Conservation (phyloP, 2,329 filamentous ascomycete species). For the Lasiodiplodia sp. region DNA sequence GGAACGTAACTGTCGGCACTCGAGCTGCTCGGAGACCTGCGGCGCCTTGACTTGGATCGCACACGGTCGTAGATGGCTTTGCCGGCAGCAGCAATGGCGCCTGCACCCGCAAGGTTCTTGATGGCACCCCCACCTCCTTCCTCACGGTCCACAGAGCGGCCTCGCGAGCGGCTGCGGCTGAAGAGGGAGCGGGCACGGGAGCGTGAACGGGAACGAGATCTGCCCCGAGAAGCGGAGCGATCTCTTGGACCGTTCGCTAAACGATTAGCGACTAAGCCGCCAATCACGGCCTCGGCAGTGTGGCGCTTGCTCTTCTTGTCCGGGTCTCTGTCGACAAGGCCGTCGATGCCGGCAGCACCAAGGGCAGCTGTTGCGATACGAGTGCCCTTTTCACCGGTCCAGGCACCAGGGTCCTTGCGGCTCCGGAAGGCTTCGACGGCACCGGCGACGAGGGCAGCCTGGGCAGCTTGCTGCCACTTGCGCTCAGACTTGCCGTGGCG, state of each 20-base stretch:
- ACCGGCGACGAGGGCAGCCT: constrained; percentile 87
- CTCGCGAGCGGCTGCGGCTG: constrained; percentile 55
- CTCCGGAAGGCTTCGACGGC: constrained; percentile 92
- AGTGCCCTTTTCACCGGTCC: constrained; percentile 91
- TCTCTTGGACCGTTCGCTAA: constrained; percentile 81
- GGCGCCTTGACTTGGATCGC: constrained; percentile 59
- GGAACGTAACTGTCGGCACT: constrained; percentile 61
- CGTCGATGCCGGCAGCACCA: constrained; percentile 86
- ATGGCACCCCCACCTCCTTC: constrained; percentile 55
- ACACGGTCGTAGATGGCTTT: constrained; percentile 63
- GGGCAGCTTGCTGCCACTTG: constrained; percentile 77
- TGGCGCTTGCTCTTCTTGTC: constrained; percentile 80
- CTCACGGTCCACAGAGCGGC: constrained; percentile 60
- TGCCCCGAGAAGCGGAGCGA: constrained; percentile 66
- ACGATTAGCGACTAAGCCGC: constrained; percentile 85
- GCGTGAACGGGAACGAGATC: constrained; percentile 62
- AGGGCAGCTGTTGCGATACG: constrained; percentile 86
- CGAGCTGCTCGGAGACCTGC: constrained; percentile 53
- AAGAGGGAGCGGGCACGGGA: constrained; percentile 65
- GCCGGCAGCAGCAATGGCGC: constrained; percentile 58
- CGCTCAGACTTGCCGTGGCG: constrained; percentile 68
- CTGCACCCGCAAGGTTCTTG: constrained; percentile 57
- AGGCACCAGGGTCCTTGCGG: constrained; percentile 85
- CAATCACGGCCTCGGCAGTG: constrained; percentile 84
- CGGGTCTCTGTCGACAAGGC: constrained; percentile 71